Conservation (phyloP, 169 alveolate genomes). For the Eimeria tenella region DNA sequence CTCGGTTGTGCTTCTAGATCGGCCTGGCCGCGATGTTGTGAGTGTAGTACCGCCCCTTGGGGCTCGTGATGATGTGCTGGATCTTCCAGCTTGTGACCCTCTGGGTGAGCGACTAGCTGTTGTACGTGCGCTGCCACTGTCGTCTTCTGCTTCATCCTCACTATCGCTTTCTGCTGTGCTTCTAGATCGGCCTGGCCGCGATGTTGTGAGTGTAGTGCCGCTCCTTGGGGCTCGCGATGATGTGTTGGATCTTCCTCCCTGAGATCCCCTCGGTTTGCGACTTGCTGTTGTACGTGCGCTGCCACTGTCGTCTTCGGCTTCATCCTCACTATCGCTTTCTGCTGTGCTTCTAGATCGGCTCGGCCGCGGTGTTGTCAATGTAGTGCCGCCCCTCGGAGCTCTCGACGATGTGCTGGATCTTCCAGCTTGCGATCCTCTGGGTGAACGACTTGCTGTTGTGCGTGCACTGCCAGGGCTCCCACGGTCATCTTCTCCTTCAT, state of each 20-base stretch:
- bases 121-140: not conserved
- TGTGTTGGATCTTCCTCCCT: not conserved
- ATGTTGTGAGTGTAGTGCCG: constrained; percentile 1
- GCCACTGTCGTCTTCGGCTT: not conserved
- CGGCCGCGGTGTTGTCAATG: not conserved
- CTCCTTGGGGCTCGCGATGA: not conserved
- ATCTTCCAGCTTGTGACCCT: not conserved
- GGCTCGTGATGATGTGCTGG: not conserved
- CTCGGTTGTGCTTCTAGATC: not conserved
- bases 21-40: not conserved
- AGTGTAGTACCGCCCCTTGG: not conserved
- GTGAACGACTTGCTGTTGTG: constrained; percentile 1
- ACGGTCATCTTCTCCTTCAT: not conserved
- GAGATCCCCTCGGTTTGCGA: not conserved
- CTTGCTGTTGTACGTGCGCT: not conserved
- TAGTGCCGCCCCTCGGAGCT: not conserved
- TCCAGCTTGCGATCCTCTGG: not conserved
- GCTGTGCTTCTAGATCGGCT: not conserved
- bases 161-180: not conserved
- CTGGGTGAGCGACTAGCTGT: not conserved
- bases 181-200: not conserved
- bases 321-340: not conserved
- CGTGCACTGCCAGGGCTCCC: not conserved
- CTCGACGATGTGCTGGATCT: not conserved
- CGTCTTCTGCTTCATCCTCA: not conserved